phyloP scores from a whole-genome alignment of 495 filamentous ascomycete genomes.

The Neurospora sp. region DNA sequence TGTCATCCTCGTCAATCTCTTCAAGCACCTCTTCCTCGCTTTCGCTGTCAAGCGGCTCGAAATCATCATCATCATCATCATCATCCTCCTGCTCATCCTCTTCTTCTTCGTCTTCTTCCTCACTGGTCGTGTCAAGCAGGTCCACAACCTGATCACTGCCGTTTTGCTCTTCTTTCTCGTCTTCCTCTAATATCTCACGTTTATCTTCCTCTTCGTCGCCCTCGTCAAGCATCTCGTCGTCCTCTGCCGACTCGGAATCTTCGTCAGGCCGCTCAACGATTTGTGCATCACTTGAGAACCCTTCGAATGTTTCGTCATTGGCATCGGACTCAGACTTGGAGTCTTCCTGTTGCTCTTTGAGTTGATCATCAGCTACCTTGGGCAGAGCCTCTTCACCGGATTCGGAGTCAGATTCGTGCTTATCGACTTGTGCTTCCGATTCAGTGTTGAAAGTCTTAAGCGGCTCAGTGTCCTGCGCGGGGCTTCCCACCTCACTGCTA shows the following conservation, averaged over 20 bases:
- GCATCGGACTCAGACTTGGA: neutral
- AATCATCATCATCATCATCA: neutral
- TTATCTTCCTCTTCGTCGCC: neutral
- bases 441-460: neutral
- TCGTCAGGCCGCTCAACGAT: neutral
- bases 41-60: neutral
- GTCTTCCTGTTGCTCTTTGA: neutral
- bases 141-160: conserved; percentile 13
- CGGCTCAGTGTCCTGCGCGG: neutral
- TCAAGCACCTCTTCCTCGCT: neutral
- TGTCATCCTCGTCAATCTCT: neutral
- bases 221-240: neutral
- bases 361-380: neutral
- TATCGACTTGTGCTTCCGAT: neutral
- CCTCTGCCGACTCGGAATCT: neutral
- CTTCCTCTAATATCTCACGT: neutral
- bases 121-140: neutral
- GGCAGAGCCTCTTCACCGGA: neutral
- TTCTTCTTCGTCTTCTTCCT: conserved; percentile 16
- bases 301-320: neutral
- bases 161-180: conserved; percentile 11
- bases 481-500: neutral
- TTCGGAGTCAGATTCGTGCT: neutral
- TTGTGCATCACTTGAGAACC: neutral
- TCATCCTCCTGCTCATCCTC: conserved; percentile 1